Evolutionary conservation across 441 rosid genomes (phyloP).

Genomic region (Caryocar brasiliense): DNA sequence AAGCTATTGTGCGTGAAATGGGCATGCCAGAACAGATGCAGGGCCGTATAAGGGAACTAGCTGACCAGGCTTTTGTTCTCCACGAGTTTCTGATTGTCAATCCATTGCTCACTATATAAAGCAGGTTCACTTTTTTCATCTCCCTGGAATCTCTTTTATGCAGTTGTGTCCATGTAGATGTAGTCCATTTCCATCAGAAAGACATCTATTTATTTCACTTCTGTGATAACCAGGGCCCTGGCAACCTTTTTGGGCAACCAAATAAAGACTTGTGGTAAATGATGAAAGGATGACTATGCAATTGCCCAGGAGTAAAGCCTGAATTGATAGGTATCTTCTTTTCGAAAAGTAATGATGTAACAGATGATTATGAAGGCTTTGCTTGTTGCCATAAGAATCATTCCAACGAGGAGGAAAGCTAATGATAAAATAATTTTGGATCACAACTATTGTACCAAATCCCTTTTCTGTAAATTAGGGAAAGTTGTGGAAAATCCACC

Average conservation of each 20-base stretch:
- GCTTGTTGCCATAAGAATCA: background rate
- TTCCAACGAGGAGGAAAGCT: background rate
- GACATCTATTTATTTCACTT: no score
- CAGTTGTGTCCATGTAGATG: no score
- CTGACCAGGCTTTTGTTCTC: constrained; percentile 39
- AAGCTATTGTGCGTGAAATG: constrained; percentile 33
- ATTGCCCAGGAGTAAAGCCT: background rate
- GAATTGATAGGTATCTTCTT: background rate
- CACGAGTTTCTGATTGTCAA: constrained; percentile 44
- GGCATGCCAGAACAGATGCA: constrained; percentile 43
- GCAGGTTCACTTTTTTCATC: constrained; percentile 31
- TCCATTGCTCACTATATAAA: constrained; percentile 41
- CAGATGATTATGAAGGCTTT: no score
- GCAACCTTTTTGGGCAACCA: no score
- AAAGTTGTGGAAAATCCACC: no score
- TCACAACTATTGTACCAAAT: no score
- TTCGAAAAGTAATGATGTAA: background rate
- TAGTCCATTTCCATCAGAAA: no score
- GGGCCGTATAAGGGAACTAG: constrained; percentile 33
- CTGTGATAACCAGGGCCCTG: no score
- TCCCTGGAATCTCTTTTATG: constrained; percentile 2
- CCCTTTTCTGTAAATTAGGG: no score
- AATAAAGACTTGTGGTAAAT: no score
- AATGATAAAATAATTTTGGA: background rate
- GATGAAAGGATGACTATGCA: constrained; percentile 3